phyloP scores from a whole-genome alignment of 768 basidiomycete genomes.

The Agaricus subrufescens region DNA sequence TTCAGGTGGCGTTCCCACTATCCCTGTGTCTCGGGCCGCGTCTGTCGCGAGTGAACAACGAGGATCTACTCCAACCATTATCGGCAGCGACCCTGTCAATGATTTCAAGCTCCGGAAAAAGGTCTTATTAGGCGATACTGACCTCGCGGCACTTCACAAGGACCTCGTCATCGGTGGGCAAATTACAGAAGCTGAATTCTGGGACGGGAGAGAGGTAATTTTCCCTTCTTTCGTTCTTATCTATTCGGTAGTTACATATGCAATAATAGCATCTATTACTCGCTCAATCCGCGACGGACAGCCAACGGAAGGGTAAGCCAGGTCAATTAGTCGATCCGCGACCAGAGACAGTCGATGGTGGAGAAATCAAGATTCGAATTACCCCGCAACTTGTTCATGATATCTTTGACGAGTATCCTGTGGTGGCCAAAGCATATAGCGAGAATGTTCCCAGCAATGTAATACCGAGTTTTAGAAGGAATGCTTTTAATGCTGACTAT shows the following conservation, averaged over 20 bases:
- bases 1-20: constrained; percentile 30
- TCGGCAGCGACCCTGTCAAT: constrained; percentile 52
- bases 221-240: constrained; percentile 1
- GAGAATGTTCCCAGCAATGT: constrained; percentile 91
- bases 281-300: constrained; percentile 70
- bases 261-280: constrained; percentile 62
- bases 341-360: constrained; percentile 77
- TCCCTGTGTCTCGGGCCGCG: constrained; percentile 52
- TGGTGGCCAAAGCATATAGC: constrained; percentile 86
- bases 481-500: constrained; percentile 2
- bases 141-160: constrained; percentile 76
- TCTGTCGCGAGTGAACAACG: constrained; percentile 54
- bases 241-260: constrained; percentile 11
- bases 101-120: constrained; percentile 76
- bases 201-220: constrained; percentile 90
- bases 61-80: constrained; percentile 47
- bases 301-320: constrained; percentile 74
- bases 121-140: constrained; percentile 73
- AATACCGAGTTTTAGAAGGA: constrained; percentile 13
- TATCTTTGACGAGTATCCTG: constrained; percentile 97
- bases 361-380: constrained; percentile 85
- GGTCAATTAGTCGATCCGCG: constrained; percentile 87
- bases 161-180: constrained; percentile 84
- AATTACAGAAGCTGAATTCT: constrained; percentile 92
- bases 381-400: constrained; percentile 91